Evolutionary conservation across 805 yeast genomes (phyloP), one percentile per base, ranked within the genome.

Genomic region (Kazachstania viticola): DNA sequence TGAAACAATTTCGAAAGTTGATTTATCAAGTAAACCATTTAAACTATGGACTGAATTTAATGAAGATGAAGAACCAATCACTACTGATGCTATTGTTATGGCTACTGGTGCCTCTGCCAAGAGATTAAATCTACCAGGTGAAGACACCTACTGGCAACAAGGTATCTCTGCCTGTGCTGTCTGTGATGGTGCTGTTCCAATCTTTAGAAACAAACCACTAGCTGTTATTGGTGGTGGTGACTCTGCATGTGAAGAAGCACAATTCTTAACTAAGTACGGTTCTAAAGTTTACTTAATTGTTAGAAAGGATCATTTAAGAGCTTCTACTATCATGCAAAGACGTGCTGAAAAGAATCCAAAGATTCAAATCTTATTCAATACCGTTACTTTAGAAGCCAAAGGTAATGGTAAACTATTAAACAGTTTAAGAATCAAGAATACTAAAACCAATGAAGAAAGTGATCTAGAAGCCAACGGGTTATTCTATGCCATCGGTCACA

Each of bases 111-210:
- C 99, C 15, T 79, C 94, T 25, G 99, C 99, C 37, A 84, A 79
- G 71, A 82, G 98, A 68, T 71, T 91, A 64, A 63, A 72, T 56
- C 67, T 91, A 40, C 95, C 96, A 37, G 99, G 99, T 49, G 98
- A 91, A 67, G 97, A 91, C 45, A 71, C 72, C 22, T 91, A 91
- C 73, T 91, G 99, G 99, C 99, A 91, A 69, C 80, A 79, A 59
- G 99, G 99, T 61, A 91, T 91, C 46, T 82, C 95, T 46, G 99
- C 99, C 13, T 91, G 99, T 69, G 99, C 99, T 25, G 98, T 91
- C 40, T 91, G 99, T 66, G 99, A 91, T 58, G 99, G 99, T 62
- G 99, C 99, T 21, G 94, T 91, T 30, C 99, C 99, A 48, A 87
- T 91, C 49, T 91, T 91, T 69, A 82, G 97, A 71, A 81, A 91